Percentiles rank a stretch among this genome's conserved stretches.
phyloP scores from a whole-genome alignment of 75 land plant genomes.

The Pinus albicaulis region DNA sequence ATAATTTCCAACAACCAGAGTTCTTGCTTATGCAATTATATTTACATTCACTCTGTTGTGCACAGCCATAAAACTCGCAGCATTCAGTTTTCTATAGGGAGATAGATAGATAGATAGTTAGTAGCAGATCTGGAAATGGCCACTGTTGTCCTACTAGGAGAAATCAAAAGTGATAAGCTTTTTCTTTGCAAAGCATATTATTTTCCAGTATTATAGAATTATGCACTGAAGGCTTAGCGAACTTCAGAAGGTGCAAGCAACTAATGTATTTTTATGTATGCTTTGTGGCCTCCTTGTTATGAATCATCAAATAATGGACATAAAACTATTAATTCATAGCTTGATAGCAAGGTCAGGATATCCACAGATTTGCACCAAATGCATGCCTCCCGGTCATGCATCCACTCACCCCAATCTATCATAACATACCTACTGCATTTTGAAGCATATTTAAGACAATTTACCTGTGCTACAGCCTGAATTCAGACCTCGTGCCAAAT shows the following conservation, averaged over 20 bases:
- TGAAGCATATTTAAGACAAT: neutral
- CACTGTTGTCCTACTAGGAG: no score
- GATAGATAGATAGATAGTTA: no score
- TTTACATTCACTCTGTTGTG: neutral
- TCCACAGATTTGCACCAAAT: neutral
- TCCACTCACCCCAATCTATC: neutral
- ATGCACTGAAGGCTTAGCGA: no score
- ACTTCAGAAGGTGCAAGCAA: no score
- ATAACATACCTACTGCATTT: neutral
- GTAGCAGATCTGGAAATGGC: no score
- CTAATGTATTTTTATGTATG: no score
- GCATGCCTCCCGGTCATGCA: neutral
- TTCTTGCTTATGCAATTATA: neutral
- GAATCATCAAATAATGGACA: no score
- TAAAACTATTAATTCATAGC: neutral
- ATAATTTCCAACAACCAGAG: conserved; percentile 1
- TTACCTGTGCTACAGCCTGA: conserved; percentile 91
- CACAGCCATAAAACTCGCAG: neutral
- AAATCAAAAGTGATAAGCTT: no score
- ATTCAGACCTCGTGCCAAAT: conserved; percentile 95
- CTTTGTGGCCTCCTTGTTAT: no score
- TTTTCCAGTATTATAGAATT: no score
- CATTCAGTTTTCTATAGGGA: no score
- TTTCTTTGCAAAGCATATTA: no score
- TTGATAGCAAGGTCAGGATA: neutral